These are phyloP conservation scores for Trametes villosa DNA, from an alignment of 768 basidiomycete species.

Conservation along the genomic window DNA sequence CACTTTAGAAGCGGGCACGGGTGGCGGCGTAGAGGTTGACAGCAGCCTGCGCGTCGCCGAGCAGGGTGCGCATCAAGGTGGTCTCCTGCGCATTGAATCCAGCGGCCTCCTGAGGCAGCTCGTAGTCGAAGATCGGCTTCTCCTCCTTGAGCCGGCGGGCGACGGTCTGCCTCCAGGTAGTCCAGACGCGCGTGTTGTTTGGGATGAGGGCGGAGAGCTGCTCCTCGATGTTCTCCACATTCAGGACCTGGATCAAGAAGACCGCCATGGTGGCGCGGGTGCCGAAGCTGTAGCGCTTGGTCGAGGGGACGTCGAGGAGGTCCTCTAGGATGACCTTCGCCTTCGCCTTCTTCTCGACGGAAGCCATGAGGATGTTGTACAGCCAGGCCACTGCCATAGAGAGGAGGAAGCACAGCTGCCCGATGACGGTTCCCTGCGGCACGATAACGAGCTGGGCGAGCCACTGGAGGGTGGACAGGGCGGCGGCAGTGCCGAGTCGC, in stretches of 20 bases:
- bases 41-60: slow-evolving; percentile 8
- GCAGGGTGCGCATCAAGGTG: slow-evolving; percentile 7
- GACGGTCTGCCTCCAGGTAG: slow-evolving; percentile 8
- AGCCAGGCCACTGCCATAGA: slow-evolving; percentile 18
- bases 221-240: slow-evolving; percentile 2
- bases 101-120: neutral
- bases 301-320: neutral
- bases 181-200: slow-evolving; percentile 15
- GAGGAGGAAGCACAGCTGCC: slow-evolving; percentile 18
- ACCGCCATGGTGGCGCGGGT: slow-evolving; percentile 11
- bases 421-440: slow-evolving; percentile 16
- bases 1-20: neutral
- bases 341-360: slow-evolving; percentile 7
- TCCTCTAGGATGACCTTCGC: slow-evolving; percentile 8
- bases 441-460: slow-evolving; percentile 20
- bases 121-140: neutral
- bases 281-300: slow-evolving; percentile 14
- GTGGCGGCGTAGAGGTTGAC: slow-evolving; percentile 1
- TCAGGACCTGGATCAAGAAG: slow-evolving; percentile 9
- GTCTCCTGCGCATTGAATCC: neutral
- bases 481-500: neutral
- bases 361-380: slow-evolving; percentile 11
- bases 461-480: slow-evolving; percentile 12
- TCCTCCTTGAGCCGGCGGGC: slow-evolving; percentile 1
- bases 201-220: slow-evolving; percentile 12